Conservation (phyloP, 129 eudicot species). For the Sambucus nigra region DNA sequence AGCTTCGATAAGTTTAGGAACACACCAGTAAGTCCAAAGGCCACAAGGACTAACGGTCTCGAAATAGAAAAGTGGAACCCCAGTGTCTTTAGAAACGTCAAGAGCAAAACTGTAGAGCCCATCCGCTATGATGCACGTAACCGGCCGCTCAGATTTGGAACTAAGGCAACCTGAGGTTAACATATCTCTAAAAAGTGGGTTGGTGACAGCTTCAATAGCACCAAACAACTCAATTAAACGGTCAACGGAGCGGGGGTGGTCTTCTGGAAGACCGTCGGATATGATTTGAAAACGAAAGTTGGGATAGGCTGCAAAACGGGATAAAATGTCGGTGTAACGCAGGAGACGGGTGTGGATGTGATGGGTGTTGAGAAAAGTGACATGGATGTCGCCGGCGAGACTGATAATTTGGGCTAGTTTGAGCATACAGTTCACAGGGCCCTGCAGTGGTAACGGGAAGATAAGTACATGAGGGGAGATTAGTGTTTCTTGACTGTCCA, state of each 20-base stretch:
- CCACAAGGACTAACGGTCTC: constrained; percentile 55
- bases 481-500: constrained; percentile 1
- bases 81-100: constrained; percentile 38
- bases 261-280: constrained; percentile 47
- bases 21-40: constrained; percentile 46
- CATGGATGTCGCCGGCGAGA: constrained; percentile 34
- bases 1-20: constrained; percentile 41
- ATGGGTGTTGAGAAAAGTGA: constrained; percentile 59
- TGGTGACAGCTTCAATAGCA: constrained; percentile 21
- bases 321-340: constrained; percentile 33
- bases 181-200: constrained; percentile 30
- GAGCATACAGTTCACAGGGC: constrained; percentile 62
- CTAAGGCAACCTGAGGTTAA: constrained; percentile 20
- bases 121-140: constrained; percentile 43
- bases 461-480: constrained; percentile 49
- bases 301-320: constrained; percentile 32
- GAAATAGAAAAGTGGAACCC: constrained; percentile 43
- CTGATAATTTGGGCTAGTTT: constrained; percentile 61
- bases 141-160: constrained; percentile 14
- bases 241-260: constrained; percentile 34
- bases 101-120: constrained; percentile 38
- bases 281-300: constrained; percentile 32
- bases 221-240: constrained; percentile 25
- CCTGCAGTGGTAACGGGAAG: constrained; percentile 63
- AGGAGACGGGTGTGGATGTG: constrained; percentile 38